These are phyloP conservation scores for Musa acuminata DNA, from an alignment of 176 grass and related monocot species.

Conservation along the genomic window DNA sequence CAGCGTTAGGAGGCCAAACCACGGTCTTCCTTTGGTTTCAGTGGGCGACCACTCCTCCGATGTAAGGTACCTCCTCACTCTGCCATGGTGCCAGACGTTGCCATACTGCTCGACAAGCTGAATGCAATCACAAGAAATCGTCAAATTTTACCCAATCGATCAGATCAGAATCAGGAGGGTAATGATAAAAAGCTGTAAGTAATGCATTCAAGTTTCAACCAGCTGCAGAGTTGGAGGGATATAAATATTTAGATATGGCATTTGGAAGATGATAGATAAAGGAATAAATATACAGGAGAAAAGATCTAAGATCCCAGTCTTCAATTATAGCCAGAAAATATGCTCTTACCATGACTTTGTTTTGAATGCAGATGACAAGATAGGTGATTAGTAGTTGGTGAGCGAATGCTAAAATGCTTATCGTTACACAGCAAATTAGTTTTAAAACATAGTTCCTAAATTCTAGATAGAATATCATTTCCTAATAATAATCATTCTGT, in stretches of 20 bases:
- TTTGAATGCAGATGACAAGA: too few species aligned
- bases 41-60: conserved; percentile 60
- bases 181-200: background rate
- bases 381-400: too few species aligned
- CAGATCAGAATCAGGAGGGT: background rate
- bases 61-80: conserved; percentile 66
- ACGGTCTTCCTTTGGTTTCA: conserved; percentile 66
- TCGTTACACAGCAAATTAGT: too few species aligned
- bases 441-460: too few species aligned
- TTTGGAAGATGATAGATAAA: background rate
- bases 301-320: background rate
- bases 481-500: too few species aligned
- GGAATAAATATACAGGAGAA: background rate
- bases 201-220: background rate
- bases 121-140: conserved; percentile 3
- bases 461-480: too few species aligned
- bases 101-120: conserved; percentile 86
- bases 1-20: conserved; percentile 61
- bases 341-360: background rate
- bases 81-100: conserved; percentile 79
- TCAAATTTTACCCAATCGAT: background rate
- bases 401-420: too few species aligned
- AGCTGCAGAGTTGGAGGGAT: background rate
- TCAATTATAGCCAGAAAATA: background rate
- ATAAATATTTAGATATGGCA: background rate